Percentiles rank a stretch among this genome's conserved stretches.
phyloP scores from a whole-genome alignment of 345 rosid genomes.

The Lepidium sativum region DNA sequence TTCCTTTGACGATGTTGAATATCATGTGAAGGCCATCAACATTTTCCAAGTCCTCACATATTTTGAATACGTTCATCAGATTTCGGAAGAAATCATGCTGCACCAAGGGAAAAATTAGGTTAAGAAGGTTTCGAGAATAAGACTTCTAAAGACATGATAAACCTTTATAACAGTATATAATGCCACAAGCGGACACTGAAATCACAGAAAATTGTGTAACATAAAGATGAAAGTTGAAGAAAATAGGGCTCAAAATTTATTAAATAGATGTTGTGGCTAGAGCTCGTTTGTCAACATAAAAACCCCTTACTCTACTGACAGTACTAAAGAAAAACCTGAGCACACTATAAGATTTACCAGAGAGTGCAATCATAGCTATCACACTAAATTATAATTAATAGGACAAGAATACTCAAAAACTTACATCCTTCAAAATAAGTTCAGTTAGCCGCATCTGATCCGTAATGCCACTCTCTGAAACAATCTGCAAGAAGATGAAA shows the following conservation, averaged over 20 bases:
- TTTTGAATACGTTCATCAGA: constrained; percentile 73
- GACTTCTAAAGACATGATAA: not conserved
- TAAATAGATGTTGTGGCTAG: not conserved
- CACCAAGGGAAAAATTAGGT: constrained; percentile 24
- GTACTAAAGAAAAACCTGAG: constrained; percentile 11
- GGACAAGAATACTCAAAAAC: constrained; percentile 13
- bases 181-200: not conserved
- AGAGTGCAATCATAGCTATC: not conserved
- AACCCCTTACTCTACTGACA: not conserved
- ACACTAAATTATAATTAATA: not conserved
- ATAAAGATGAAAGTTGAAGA: not conserved
- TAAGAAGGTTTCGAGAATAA: constrained; percentile 5
- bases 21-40: constrained; percentile 90
- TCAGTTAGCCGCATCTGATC: constrained; percentile 88
- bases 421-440: constrained; percentile 73
- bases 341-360: not conserved
- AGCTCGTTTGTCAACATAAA: not conserved
- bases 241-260: not conserved
- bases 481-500: constrained; percentile 31
- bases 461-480: constrained; percentile 82
- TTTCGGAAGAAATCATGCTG: constrained; percentile 85
- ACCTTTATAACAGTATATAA: not conserved
- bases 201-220: constrained; percentile 1
- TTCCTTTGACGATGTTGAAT: constrained; percentile 85
- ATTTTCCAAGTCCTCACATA: constrained; percentile 85